Evolutionary conservation across 1,139 yeast genomes (phyloP).

Genomic region (Blastobotrys capitulatus): DNA sequence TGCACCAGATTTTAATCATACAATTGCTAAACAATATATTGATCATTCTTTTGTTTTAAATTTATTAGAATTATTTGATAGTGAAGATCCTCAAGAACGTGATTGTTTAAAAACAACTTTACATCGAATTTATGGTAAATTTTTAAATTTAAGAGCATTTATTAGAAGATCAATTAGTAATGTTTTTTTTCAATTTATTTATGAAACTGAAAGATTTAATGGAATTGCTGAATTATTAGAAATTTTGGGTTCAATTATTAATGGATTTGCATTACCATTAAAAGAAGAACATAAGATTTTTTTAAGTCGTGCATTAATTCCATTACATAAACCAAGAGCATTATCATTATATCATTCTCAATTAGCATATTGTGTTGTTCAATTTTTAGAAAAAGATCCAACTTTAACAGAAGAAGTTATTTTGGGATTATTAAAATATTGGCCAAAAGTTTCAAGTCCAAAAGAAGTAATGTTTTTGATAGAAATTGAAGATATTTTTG

Average conservation of each 20-base stretch:
- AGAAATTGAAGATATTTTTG: constrained; percentile 94
- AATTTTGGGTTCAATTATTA: constrained; percentile 91
- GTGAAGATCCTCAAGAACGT: constrained; percentile 95
- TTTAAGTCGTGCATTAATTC: constrained; percentile 79
- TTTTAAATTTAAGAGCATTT: constrained; percentile 81
- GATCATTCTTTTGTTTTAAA: constrained; percentile 84
- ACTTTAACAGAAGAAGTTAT: constrained; percentile 88
- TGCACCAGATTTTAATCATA: constrained; percentile 91
- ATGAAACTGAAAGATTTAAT: constrained; percentile 93
- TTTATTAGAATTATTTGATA: constrained; percentile 82
- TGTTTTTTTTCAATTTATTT: constrained; percentile 86
- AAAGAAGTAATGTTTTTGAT: constrained; percentile 94
- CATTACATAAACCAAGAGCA: constrained; percentile 88
- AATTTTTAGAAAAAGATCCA: constrained; percentile 92
- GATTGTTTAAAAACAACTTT: constrained; percentile 92
- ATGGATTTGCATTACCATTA: constrained; percentile 95
- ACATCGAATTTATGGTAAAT: constrained; percentile 94
- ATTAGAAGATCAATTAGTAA: constrained; percentile 88
- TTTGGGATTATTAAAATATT: constrained; percentile 84
- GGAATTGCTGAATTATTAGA: constrained; percentile 95
- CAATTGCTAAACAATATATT: constrained; percentile 85
- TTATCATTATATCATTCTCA: constrained; percentile 92
- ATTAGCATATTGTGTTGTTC: constrained; percentile 93
- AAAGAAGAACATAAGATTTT: constrained; percentile 96
- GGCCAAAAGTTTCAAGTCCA: constrained; percentile 97